These are phyloP conservation scores for Thoreauomyces humboldtii DNA, from an alignment of 192 early-diverging fungal genomes.

Conservation along the genomic window DNA sequence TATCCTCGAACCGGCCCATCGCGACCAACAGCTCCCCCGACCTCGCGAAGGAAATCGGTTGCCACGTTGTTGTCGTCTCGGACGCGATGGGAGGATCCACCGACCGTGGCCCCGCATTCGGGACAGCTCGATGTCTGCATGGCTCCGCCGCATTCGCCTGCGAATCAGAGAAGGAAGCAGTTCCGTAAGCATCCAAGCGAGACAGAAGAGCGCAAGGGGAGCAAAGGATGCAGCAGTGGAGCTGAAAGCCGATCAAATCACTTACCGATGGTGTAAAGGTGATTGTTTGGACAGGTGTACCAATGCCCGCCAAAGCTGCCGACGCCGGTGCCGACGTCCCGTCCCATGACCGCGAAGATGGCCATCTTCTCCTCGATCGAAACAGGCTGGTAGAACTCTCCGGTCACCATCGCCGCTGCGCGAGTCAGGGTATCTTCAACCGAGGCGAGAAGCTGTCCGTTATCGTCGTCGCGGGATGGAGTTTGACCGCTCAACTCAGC, in stretches of 20 bases:
- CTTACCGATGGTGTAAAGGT: constrained; percentile 23
- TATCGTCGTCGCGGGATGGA: background rate
- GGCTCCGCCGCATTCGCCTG: constrained; percentile 38
- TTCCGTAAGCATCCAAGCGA: background rate
- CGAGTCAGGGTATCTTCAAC: background rate
- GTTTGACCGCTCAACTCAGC: background rate
- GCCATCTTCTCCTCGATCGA: constrained; percentile 29
- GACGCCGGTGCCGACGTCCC: background rate
- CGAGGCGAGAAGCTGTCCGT: background rate
- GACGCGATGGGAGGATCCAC: constrained; percentile 32
- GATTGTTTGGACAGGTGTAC: constrained; percentile 47
- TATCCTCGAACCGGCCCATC: too few relatives aligned
- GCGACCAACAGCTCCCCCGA: background rate
- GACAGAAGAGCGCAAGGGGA: background rate
- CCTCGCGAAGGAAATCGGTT: background rate
- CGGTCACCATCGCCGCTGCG: background rate
- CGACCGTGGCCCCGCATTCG: constrained; percentile 40
- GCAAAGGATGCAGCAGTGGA: background rate
- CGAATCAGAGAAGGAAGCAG: background rate
- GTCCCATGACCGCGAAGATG: constrained; percentile 30
- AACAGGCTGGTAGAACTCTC: background rate
- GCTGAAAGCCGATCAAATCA: background rate
- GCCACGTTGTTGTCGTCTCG: constrained; percentile 15
- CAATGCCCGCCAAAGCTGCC: constrained; percentile 41
- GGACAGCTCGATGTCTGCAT: constrained; percentile 33